Base-by-base conservation (phyloP, 768 basidiomycete genomes). In the Glaciozyma antarctica region DNA sequence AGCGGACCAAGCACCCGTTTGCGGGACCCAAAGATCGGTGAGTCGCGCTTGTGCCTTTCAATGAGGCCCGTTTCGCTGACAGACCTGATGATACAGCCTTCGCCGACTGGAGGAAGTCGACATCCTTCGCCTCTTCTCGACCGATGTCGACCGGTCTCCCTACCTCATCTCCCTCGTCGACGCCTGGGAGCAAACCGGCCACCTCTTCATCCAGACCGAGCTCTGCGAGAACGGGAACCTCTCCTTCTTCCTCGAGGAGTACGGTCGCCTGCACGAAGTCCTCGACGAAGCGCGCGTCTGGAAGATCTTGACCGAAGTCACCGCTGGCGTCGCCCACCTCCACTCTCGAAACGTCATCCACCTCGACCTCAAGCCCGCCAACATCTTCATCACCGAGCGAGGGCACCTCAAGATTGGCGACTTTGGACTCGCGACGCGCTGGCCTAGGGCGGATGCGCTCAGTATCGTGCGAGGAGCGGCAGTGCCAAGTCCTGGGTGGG, bases 401-500 rank as follows among this genome's bases (percentile, higher is more conserved):
- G 95, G 95, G 2, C 83, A 87, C 53, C 87, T 99, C 79, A 91
- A 90, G 79, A 91, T 99, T 75, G 94, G 94, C 12, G 95, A 99
- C 76, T 97, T 98, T 79, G 95, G 95, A 13, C 91, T 99, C 86
- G 93, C 94, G n/a, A 89, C 90, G 9, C 73, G 90, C 60, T 93
- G 90, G 88, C 90, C 91, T 1, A 80, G 91, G 47, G 78, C 80
- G 0, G 75, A 75, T 22, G 73, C 80, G 28, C 73, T 77, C 8
- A 65, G 61, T 41, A 70, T 74, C n/a, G 53, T 74, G 22, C 52
- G 67, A n/a, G 71, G 72, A 24, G 73, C 73, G 0, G 68, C 63
- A 2, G 67, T 74, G 16, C 54, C 66, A 8, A 54, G 53, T 22
- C 65, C 74, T 30, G 73, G 75, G 63, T 71, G 71, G 56, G 76